Percentiles rank a stretch among this genome's conserved stretches.
phyloP scores from a whole-genome alignment of 148 eudicot genomes.

The Cornus controversa region DNA sequence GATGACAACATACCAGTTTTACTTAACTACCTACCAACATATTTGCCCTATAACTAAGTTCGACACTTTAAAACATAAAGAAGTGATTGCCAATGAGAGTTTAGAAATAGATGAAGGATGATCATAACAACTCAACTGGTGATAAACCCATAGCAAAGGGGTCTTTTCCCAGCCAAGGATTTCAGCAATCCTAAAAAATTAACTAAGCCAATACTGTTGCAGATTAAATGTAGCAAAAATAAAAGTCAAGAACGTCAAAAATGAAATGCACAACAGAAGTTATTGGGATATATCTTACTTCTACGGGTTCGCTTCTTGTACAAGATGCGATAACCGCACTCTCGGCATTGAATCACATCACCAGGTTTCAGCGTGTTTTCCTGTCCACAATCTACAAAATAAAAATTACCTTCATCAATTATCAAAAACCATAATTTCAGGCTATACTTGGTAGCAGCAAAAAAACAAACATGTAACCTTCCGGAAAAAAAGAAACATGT shows the following conservation, averaged over 20 bases:
- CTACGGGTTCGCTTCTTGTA: constrained; percentile 88
- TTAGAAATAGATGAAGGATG: too few species aligned
- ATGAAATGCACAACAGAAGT: not conserved
- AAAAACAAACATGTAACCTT: too few species aligned
- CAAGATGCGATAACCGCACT: constrained; percentile 81
- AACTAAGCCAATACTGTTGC: not conserved
- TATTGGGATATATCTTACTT: constrained; percentile 41
- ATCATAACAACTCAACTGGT: too few species aligned
- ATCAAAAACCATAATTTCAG: not conserved
- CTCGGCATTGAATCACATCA: constrained; percentile 87
- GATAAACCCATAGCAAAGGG: not conserved
- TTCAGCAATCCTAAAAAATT: not conserved
- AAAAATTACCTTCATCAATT: not conserved
- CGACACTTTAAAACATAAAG: not conserved
- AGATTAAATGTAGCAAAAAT: not conserved
- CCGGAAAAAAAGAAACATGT: not conserved
- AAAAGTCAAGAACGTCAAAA: not conserved
- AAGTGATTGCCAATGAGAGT: not conserved
- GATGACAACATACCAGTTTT: too few species aligned
- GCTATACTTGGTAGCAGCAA: not conserved
- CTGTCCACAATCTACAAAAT: constrained; percentile 68
- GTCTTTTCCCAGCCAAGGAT: not conserved
- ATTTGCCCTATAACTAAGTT: too few species aligned
- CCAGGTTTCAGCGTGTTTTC: constrained; percentile 81
- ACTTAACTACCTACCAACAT: not conserved